Evolutionary conservation across 2,329 filamentous ascomycete species (phyloP).

Genomic region (Mycocentrospora acerina): DNA sequence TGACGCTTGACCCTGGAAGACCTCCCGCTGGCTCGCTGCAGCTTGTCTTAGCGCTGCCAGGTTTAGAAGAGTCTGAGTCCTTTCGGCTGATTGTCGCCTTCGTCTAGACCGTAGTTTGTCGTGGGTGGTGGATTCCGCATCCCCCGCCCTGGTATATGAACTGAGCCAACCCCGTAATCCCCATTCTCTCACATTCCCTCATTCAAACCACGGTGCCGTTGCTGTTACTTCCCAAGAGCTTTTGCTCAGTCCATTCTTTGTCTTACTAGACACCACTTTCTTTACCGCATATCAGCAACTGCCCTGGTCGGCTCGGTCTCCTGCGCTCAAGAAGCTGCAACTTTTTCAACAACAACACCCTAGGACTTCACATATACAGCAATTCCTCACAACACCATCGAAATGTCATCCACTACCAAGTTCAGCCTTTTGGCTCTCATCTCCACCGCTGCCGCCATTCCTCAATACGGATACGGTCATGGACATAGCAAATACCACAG

Average conservation of each 20-base stretch:
- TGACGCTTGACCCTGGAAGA: conserved; percentile 22
- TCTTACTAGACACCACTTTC: conserved; percentile 38
- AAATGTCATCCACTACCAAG: conserved; percentile 40
- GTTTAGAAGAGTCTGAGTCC: conserved; percentile 30
- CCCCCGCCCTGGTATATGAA: conserved; percentile 31
- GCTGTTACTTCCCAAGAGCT: conserved; percentile 43
- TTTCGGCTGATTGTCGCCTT: conserved; percentile 16
- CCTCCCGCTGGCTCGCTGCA: conserved; percentile 18
- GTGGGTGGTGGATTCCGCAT: conserved; percentile 9
- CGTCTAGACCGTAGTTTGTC: conserved; percentile 18
- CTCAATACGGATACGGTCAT: conserved; percentile 30
- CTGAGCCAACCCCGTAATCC: conserved; percentile 21
- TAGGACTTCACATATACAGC: conserved; percentile 11
- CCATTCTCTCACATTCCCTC: conserved; percentile 24
- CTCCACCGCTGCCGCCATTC: conserved; percentile 42
- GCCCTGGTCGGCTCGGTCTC: conserved; percentile 47
- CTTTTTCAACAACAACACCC: conserved; percentile 18
- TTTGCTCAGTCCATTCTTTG: conserved; percentile 46
- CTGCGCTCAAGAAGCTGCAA: conserved; percentile 43
- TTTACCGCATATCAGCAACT: conserved; percentile 37
- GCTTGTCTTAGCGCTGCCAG: conserved; percentile 21
- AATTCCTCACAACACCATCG: conserved; percentile 22
- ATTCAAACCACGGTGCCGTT: conserved; percentile 35
- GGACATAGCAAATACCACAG: conserved; percentile 34
- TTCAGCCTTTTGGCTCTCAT: conserved; percentile 48